Conservation (phyloP, 225 moss, liverwort and hornwort genomes). For the Bryoerythrophyllum caledonicum region DNA sequence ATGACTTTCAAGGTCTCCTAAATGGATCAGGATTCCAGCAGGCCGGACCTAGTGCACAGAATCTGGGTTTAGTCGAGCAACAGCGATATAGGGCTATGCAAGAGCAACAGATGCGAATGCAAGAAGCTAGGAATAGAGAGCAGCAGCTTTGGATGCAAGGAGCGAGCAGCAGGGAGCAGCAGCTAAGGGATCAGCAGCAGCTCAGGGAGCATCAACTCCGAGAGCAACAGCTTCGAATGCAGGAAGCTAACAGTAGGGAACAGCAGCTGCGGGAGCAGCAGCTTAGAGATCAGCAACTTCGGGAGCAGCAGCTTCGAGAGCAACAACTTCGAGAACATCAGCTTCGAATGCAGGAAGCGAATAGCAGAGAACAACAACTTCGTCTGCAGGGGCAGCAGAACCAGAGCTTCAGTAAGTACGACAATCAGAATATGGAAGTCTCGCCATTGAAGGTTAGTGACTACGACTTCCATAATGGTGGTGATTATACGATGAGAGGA, state of each 20-base stretch:
- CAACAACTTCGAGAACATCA: conserved; percentile 21
- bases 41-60: conserved; percentile 29
- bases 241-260: conserved; percentile 21
- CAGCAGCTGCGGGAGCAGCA: conserved; percentile 24
- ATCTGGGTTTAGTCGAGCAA: conserved; percentile 40
- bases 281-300: conserved; percentile 21
- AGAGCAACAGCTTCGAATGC: conserved; percentile 23
- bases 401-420: conserved; percentile 56
- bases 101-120: conserved; percentile 27
- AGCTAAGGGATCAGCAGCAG: conserved; percentile 23
- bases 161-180: conserved; percentile 25
- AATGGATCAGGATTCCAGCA: conserved; percentile 57
- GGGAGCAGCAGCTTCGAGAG: conserved; percentile 19
- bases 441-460: conserved; percentile 76
- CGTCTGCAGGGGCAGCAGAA: conserved; percentile 52
- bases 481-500: conserved; percentile 58
- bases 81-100: conserved; percentile 43
- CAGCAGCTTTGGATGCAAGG: conserved; percentile 24
- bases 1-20: conserved; percentile 62
- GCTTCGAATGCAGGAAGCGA: conserved; percentile 27
- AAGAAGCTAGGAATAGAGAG: conserved; percentile 32
- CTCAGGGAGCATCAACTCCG: conserved; percentile 21
- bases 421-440: conserved; percentile 54
- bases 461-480: conserved; percentile 76
- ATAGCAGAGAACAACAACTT: conserved; percentile 24